Base-by-base conservation (phyloP, 352 stramenopile genomes). In the Pythium dissimile region DNA sequence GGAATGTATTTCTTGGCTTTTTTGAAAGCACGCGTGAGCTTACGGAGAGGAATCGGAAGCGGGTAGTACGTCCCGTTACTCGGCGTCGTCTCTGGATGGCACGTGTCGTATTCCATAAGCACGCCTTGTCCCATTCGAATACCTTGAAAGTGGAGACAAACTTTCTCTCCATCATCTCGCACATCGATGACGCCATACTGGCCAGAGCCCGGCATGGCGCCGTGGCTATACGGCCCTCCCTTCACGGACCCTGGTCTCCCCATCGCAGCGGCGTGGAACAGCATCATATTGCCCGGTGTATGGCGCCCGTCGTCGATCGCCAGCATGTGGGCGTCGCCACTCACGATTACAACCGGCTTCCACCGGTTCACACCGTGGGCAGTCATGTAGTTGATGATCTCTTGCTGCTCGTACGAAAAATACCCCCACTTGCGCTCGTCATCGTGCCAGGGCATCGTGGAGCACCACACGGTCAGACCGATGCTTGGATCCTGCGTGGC, bases 311-410 rank as follows among this genome's bases (percentile, higher is more conserved):
- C 84, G 31, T 96, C 88, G 15, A 94, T 72, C 10, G 86, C 88
- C 11, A 96, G 67, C 88, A 96, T 96, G 58, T 96, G 88, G 30
- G 88, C 88, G 49, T 96, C 88, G 18, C 88, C 88, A 45, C 80
- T 90, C 13, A 94, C 65, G 45, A 96, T 88, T 12, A 96, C 70
- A 39, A 96, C 77, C 2, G 77, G 79, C 23, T 88, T 81, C 66
- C 68, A 84, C 31, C 73, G 75, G 59, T 87, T 88, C 16, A 92
- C 64, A 5, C 64, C 76, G 31, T 90, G 74, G 1, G 42, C 73
- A 46, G 78, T 73, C 54, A 94, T 83, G 49, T 80, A 92, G 60
- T 77, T 76, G 54, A 92, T 68, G 30, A 96, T 67, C 49, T 93
- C 83, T 15, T 72, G 61, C 48, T 93, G 81, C 50, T 96, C 88